Evolutionary conservation across 495 filamentous ascomycete genomes (phyloP).

Genomic region (Penicillium mononematosum): DNA sequence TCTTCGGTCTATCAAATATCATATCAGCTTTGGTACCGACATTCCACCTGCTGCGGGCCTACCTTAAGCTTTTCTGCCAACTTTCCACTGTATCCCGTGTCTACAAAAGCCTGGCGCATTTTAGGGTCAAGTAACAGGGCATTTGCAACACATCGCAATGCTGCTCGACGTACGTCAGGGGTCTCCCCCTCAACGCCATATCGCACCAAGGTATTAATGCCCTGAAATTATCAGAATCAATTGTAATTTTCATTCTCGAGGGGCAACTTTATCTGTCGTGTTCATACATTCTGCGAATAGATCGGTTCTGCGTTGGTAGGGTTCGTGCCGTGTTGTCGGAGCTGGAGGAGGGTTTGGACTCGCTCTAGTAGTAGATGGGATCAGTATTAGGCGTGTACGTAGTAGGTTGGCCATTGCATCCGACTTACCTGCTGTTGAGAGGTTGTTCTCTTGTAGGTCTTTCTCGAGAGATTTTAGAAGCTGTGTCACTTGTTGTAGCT

Average conservation of each 20-base stretch:
- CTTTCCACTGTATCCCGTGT: conserved; percentile 70
- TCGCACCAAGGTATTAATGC: conserved; percentile 66
- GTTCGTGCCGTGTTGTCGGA: conserved; percentile 77
- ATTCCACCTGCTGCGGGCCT: not conserved
- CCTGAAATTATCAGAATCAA: conserved; percentile 50
- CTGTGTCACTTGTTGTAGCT: conserved; percentile 60
- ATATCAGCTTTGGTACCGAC: not conserved
- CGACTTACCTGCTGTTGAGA: conserved; percentile 57
- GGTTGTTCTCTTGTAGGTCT: conserved; percentile 54
- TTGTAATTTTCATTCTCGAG: not conserved
- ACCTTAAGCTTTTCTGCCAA: conserved; percentile 70
- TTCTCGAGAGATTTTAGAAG: conserved; percentile 57
- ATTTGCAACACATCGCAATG: conserved; percentile 85
- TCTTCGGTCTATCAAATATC: conserved; percentile 56
- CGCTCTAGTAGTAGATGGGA: conserved; percentile 49
- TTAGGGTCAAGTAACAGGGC: conserved; percentile 68
- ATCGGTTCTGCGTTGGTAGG: conserved; percentile 72
- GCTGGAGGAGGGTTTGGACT: conserved; percentile 61
- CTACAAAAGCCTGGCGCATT: conserved; percentile 77
- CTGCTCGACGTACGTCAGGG: conserved; percentile 65
- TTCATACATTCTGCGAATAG: conserved; percentile 46
- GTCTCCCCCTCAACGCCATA: conserved; percentile 68
- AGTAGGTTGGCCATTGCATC: conserved; percentile 11
- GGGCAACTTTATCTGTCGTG: not conserved
- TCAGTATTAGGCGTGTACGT: not conserved